Percentiles rank a stretch among this genome's conserved stretches.
Conservation (phyloP, 2,329 filamentous ascomycete species). For the Phyllosticta capitalensis region DNA sequence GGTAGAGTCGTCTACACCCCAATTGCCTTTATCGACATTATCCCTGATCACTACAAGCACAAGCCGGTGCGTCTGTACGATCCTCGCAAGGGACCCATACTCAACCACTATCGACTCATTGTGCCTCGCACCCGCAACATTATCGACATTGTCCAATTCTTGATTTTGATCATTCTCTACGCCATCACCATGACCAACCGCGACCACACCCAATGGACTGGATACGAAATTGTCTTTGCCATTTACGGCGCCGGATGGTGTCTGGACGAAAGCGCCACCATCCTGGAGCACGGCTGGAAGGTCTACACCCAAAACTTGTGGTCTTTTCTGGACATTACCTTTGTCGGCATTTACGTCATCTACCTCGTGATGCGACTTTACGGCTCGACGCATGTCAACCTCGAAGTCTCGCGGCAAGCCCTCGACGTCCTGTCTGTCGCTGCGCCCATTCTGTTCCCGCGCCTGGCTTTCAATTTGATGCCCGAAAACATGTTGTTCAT, state of each 20-base stretch:
- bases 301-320: conserved; percentile 84
- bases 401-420: conserved; percentile 52
- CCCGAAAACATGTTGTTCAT: conserved; percentile 80
- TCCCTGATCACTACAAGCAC: conserved; percentile 78
- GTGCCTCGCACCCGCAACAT: conserved; percentile 70
- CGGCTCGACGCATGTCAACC: conserved; percentile 44
- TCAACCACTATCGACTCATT: conserved; percentile 79
- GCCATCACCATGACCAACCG: conserved; percentile 62
- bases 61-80: conserved; percentile 75
- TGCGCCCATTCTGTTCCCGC: conserved; percentile 66
- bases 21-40: conserved; percentile 69
- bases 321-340: conserved; percentile 77
- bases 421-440: conserved; percentile 71
- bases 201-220: conserved; percentile 46
- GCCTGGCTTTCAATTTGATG: conserved; percentile 72
- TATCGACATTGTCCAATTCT: conserved; percentile 66
- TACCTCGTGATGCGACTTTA: conserved; percentile 62
- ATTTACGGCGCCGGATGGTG: conserved; percentile 72
- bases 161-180: conserved; percentile 59
- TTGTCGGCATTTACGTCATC: conserved; percentile 58
- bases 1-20: conserved; percentile 76
- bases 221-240: conserved; percentile 56
- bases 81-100: conserved; percentile 60
- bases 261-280: conserved; percentile 66
- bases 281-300: conserved; percentile 65